Evolutionary conservation across 495 filamentous ascomycete species (phyloP).

Genomic region (Penicillium flavigenum): DNA sequence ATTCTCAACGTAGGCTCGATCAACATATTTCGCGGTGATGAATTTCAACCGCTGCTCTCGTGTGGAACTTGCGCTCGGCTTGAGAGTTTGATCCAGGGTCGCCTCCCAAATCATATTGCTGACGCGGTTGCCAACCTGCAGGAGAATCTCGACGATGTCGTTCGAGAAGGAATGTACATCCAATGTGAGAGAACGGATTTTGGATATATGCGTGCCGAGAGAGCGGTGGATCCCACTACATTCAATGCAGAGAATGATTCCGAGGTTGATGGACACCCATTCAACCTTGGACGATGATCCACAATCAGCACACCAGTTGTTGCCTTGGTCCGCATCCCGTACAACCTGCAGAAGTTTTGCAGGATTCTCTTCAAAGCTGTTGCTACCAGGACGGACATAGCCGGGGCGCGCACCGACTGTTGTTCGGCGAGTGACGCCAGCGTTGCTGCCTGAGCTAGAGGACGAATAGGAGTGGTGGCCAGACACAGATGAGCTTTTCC

Average conservation of each 20-base stretch:
- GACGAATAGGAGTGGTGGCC: conserved; percentile 56
- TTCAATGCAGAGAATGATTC: conserved; percentile 95
- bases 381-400: conserved; percentile 63
- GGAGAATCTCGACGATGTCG: conserved; percentile 91
- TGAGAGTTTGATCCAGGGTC: conserved; percentile 66
- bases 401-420: conserved; percentile 88
- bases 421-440: conserved; percentile 71
- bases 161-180: conserved; percentile 94
- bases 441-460: conserved; percentile 44
- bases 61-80: conserved; percentile 71
- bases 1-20: conserved; percentile 74
- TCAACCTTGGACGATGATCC: conserved; percentile 88
- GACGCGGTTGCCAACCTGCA: conserved; percentile 88
- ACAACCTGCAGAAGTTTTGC: conserved; percentile 82
- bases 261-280: conserved; percentile 98
- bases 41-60: conserved; percentile 88
- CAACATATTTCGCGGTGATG: conserved; percentile 92
- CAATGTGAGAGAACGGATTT: conserved; percentile 91
- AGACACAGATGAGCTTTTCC: conserved; percentile 81
- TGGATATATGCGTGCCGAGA: conserved; percentile 95
- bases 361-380: conserved; percentile 75
- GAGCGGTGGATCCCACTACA: conserved; percentile 98
- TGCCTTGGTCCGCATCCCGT: conserved; percentile 87
- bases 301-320: conserved; percentile 94
- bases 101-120: conserved; percentile 98